Percentiles rank a stretch among this genome's conserved stretches.
These are phyloP conservation scores for Parathielavia hyrcaniae DNA, from an alignment of 495 filamentous ascomycete genomes.

Conservation along the genomic window DNA sequence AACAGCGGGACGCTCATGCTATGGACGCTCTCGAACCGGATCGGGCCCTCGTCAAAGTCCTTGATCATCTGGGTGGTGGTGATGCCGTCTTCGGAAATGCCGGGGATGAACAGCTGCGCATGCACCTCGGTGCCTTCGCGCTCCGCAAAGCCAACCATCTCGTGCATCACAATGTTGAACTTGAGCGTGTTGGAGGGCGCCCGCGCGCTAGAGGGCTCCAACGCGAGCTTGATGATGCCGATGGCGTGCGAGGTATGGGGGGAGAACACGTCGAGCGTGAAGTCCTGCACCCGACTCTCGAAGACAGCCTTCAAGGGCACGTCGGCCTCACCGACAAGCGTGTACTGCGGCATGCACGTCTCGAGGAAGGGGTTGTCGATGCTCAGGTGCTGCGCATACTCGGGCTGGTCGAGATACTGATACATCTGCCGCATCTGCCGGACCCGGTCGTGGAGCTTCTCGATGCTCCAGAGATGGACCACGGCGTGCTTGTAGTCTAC, in stretches of 20 bases:
- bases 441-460: conserved; percentile 83
- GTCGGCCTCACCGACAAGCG: conserved; percentile 87
- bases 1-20: conserved; percentile 95
- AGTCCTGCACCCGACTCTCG: conserved; percentile 90
- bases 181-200: conserved; percentile 89
- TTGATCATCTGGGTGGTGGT: conserved; percentile 93
- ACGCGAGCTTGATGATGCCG: conserved; percentile 80
- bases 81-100: conserved; percentile 82
- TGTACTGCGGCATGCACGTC: conserved; percentile 82
- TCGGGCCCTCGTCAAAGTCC: conserved; percentile 89
- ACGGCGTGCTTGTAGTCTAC: conserved; percentile 85
- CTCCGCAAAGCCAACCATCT: conserved; percentile 93
- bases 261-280: conserved; percentile 78
- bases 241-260: conserved; percentile 88
- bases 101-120: conserved; percentile 90
- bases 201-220: conserved; percentile 91
- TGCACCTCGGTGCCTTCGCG: conserved; percentile 94
- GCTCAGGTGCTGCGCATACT: conserved; percentile 78
- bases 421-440: conserved; percentile 92
- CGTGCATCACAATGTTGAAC: conserved; percentile 98
- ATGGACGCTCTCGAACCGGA: conserved; percentile 95
- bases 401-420: conserved; percentile 89
- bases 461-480: conserved; percentile 87
- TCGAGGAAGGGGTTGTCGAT: conserved; percentile 84
- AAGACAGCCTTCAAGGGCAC: conserved; percentile 92